Evolutionary conservation across 2,329 filamentous ascomycete species (phyloP).

Genomic region (Monosporascus sp.): DNA sequence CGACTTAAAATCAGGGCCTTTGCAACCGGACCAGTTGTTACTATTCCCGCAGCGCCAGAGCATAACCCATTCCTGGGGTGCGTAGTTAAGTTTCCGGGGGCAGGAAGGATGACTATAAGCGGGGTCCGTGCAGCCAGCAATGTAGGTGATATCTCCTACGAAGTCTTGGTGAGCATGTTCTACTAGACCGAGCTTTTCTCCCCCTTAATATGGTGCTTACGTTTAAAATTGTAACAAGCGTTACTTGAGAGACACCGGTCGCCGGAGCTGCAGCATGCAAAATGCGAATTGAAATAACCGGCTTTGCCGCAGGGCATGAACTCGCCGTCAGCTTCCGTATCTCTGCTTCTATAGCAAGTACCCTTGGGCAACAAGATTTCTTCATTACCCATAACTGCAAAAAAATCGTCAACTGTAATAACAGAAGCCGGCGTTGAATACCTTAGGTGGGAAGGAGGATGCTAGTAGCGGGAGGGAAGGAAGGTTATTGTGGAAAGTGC

Average conservation of each 20-base stretch:
- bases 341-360: not conserved
- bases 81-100: not conserved
- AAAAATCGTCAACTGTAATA: too few relatives aligned
- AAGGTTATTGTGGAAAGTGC: too few relatives aligned
- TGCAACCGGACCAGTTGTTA: not conserved
- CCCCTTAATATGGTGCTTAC: not conserved
- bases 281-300: not conserved
- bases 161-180: not conserved
- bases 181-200: not conserved
- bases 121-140: not conserved
- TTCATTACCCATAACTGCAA: not conserved
- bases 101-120: not conserved
- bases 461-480: too few relatives aligned
- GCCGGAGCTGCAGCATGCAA: not conserved
- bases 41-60: not conserved
- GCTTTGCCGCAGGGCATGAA: not conserved
- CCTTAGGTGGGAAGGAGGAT: too few relatives aligned
- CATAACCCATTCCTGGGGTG: not conserved
- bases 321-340: not conserved
- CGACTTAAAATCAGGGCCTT: not conserved
- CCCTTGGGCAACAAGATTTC: not conserved
- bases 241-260: not conserved
- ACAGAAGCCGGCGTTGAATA: too few relatives aligned
- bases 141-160: not conserved
- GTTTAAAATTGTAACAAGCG: not conserved